phyloP scores from a whole-genome alignment of 441 rosid genomes.

The Adansonia madagascariensis region DNA sequence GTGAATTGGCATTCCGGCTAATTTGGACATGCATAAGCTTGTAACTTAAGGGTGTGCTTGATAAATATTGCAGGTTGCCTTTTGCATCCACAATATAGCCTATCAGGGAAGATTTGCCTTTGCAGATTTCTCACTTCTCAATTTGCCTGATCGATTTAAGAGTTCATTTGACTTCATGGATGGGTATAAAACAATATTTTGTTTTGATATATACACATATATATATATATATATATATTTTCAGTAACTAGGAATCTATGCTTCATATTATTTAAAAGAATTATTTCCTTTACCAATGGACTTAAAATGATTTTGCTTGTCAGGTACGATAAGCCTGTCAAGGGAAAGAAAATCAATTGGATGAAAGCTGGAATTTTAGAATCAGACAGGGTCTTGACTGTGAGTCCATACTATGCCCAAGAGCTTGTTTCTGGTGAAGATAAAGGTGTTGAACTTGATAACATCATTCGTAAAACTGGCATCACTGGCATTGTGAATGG shows the following conservation, averaged over 20 bases:
- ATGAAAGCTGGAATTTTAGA: conserved; percentile 88
- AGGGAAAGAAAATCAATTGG: conserved; percentile 96
- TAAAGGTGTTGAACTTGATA: conserved; percentile 81
- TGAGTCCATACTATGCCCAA: conserved; percentile 81
- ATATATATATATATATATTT: background rate
- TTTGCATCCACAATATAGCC: conserved; percentile 91
- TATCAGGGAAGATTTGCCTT: conserved; percentile 82
- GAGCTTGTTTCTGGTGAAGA: conserved; percentile 77
- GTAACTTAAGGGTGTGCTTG: conserved; percentile 19
- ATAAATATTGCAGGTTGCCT: conserved; percentile 60
- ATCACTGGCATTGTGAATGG: conserved; percentile 81
- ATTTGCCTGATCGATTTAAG: conserved; percentile 62
- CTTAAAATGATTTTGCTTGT: conserved; percentile 10
- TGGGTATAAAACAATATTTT: conserved; percentile 44
- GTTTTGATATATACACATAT: background rate
- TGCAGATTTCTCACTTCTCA: conserved; percentile 63
- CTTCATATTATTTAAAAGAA: background rate
- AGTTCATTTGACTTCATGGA: conserved; percentile 80
- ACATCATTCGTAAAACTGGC: conserved; percentile 51
- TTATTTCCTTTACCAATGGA: background rate
- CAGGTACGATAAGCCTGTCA: conserved; percentile 66
- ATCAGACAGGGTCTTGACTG: conserved; percentile 72
- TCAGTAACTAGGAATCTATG: background rate
- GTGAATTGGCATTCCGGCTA: background rate
- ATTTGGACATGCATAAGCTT: background rate